Evolutionary conservation across 2,329 filamentous ascomycete species (phyloP), one percentile per base, ranked within the genome.

Genomic region (Pseudonectria foliicola): DNA sequence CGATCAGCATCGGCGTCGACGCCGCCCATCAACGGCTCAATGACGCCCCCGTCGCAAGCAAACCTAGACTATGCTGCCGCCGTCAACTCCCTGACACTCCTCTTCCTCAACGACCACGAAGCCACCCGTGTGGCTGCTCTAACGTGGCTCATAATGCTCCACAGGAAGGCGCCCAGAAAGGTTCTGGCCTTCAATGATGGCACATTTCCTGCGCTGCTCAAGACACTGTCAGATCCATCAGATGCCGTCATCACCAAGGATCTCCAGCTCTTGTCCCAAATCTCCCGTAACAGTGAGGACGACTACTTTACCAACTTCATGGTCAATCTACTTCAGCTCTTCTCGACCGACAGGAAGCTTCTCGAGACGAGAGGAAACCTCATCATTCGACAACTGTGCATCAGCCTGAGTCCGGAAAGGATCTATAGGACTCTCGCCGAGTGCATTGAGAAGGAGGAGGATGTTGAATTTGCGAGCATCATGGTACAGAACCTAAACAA

Each of bases 401-500:
- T 94, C 40, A 95, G 85, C 40, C 70, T 98, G 18, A 95, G 89
- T 46, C 85, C 92, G 0, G 92, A 98, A 59, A 78, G 89, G 29
- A 98, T 98, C 39, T 98, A 96, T 55, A 80, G 92, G 23, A 96
- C 88, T 3, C 71, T 98, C 44, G 93, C 92, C 16, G 92, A 98
- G 51, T 95, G 92, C 49, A 84, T 98, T 8, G 92, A 96, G 60
- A 94, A 89, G 55, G 92, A 98, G 59, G 92, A 96, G 63, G 92
- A 98, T 56, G 79, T 98, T 27, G 93, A 98, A 58, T 98, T 98
- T 61, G 90, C 92, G 12, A 95, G 90, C 56, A 96, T 98, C 51
- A 98, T 98, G 92, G 88, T 98, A 21, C 92, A 98, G 59, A 96
- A 96, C 53, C 71, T 98, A 34, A 98, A 98, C 66, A 98, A 98